phyloP scores from a whole-genome alignment of 352 stramenopile species.

The Globisporangium okanoganense region DNA sequence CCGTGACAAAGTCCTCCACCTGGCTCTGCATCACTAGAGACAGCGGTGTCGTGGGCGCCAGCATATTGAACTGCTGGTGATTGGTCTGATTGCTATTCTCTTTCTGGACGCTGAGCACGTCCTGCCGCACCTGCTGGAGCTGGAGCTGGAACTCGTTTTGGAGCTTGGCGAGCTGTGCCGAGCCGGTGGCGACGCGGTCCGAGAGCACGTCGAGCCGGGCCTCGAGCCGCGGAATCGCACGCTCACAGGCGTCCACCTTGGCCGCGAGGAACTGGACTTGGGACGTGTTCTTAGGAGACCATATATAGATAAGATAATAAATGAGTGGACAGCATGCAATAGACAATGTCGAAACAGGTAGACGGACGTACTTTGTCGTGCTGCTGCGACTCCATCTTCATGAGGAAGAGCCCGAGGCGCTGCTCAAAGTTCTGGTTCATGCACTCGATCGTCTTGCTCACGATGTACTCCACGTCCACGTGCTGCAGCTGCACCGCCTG shows the following conservation, averaged over 20 bases:
- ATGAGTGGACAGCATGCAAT: background rate
- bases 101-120: constrained; percentile 19
- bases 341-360: background rate
- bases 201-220: constrained; percentile 55
- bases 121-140: constrained; percentile 29
- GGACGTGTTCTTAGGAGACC: constrained; percentile 35
- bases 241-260: constrained; percentile 59
- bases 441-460: constrained; percentile 59
- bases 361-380: constrained; percentile 36
- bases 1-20: constrained; percentile 42
- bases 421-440: constrained; percentile 71
- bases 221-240: constrained; percentile 55
- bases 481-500: constrained; percentile 27
- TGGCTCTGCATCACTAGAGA: constrained; percentile 45
- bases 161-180: constrained; percentile 10
- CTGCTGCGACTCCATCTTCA: constrained; percentile 57
- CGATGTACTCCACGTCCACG: constrained; percentile 56
- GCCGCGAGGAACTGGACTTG: constrained; percentile 49
- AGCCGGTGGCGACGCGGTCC: constrained; percentile 42
- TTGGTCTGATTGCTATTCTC: constrained; percentile 3
- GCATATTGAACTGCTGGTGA: constrained; percentile 7
- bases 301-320: background rate
- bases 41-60: constrained; percentile 23
- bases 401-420: constrained; percentile 46
- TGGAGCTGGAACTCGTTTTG: constrained; percentile 20